Evolutionary conservation across 495 filamentous ascomycete genomes (phyloP).

Genomic region (Chaetomium fimeti): DNA sequence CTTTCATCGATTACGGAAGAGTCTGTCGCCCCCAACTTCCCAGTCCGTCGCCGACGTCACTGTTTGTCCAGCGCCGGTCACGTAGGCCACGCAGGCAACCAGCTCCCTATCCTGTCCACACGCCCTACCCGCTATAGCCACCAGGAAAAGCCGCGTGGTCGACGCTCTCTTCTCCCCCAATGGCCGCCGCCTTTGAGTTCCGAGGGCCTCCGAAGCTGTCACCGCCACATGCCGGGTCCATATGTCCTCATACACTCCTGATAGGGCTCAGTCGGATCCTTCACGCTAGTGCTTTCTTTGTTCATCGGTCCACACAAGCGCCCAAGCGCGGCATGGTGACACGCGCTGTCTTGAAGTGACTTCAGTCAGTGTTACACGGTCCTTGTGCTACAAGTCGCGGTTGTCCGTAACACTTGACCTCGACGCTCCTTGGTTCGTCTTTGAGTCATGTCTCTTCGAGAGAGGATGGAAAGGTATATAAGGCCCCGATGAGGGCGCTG

Average conservation of each 20-base stretch:
- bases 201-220: background rate
- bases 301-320: background rate
- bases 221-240: conserved; percentile 15
- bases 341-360: background rate
- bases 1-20: background rate
- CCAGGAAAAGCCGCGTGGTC: background rate
- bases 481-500: background rate
- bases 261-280: conserved; percentile 4
- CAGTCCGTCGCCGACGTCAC: conserved; percentile 2
- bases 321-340: background rate
- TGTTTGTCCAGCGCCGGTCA: background rate
- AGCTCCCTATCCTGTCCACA: background rate
- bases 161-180: background rate
- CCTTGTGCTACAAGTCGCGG: conserved; percentile 2
- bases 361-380: background rate
- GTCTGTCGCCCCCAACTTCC: conserved; percentile 1
- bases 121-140: background rate
- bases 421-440: background rate
- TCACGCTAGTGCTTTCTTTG: background rate
- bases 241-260: background rate
- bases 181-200: background rate
- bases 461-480: background rate
- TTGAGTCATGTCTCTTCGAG: background rate
- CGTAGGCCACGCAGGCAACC: too few relatives aligned
- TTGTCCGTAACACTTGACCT: background rate